phyloP scores from a whole-genome alignment of 768 basidiomycete genomes.

The Trametes cingulata region DNA sequence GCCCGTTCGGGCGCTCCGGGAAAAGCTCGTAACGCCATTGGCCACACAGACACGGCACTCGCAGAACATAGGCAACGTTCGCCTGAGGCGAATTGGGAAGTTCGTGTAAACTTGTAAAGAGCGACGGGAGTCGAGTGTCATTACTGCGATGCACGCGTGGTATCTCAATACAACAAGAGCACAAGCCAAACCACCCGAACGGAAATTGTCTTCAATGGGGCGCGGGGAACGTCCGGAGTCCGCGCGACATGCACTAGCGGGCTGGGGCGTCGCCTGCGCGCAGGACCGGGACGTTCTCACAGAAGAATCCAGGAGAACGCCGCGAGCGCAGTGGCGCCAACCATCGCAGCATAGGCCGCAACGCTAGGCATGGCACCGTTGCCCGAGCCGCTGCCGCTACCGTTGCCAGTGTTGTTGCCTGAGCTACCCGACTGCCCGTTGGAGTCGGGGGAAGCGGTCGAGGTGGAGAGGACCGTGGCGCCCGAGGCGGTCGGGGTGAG shows the following conservation, averaged over 20 bases:
- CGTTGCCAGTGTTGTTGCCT: not conserved
- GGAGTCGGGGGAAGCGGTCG: constrained; percentile 1
- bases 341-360: not conserved
- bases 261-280: no score
- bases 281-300: not conserved
- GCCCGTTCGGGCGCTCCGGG: no score
- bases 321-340: constrained; percentile 5
- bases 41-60: no score
- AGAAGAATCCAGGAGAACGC: constrained; percentile 7
- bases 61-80: no score
- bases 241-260: not conserved
- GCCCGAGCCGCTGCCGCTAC: not conserved
- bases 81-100: no score
- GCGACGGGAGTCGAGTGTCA: not conserved
- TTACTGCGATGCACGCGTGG: not conserved
- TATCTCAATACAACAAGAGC: constrained; percentile 2
- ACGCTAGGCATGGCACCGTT: not conserved
- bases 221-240: not conserved
- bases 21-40: no score
- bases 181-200: not conserved
- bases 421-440: not conserved
- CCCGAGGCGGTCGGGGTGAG: constrained; percentile 7
- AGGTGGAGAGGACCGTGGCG: constrained; percentile 4
- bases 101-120: not conserved
- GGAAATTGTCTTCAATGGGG: not conserved